Evolutionary conservation across 345 rosid genomes (phyloP), one percentile per base, ranked within the genome.

Genomic region (Schrenkiella parvula): DNA sequence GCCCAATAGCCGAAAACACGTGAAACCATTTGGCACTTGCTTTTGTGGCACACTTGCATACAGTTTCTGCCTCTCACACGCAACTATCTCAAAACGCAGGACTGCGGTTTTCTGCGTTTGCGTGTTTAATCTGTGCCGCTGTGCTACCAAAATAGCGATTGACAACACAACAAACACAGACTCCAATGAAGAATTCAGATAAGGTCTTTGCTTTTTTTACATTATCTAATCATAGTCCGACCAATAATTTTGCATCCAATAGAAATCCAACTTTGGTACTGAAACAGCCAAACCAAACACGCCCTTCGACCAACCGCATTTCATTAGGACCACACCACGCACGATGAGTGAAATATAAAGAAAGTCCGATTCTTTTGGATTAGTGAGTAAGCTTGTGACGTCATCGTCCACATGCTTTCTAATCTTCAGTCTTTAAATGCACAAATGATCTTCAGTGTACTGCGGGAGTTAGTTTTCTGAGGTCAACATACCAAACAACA

Each of bases 361-460:
- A 47, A 44, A 22, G 62, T 51, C 26, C 74, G 43, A 52, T 13
- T 48, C 64, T 75, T 61, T 61, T 35, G 57, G 64, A 57, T 38
- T 61, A 39, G 35, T 51, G 52, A 56, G 42, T 66, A 58, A 14
- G 43, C 11, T 32, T 22, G 19, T 68, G 68, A 75, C 79, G 79
- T 75, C 70, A 75, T 6, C 26, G 21, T 10, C 51, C 79, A 68
- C 69, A 13, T 75, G 42, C 34, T 8, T 50, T 42, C 39, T 46
- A 21, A 42, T 47, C 53, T 25, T 2, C 14, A 26, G 8, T 42
- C 51, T 68, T 66, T 50, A 60, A 74, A 74, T 11, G 37, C 37
- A 17, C 8, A 28, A 38, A 47, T n/a, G 22, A 55, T 55, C 47
- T 42, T 32, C 64, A 26, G 53, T 42, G 34, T 28, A 6, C 1